These are phyloP conservation scores for Phytophthora chlamydospora DNA, from an alignment of 352 stramenopile species.

Conservation along the genomic window DNA sequence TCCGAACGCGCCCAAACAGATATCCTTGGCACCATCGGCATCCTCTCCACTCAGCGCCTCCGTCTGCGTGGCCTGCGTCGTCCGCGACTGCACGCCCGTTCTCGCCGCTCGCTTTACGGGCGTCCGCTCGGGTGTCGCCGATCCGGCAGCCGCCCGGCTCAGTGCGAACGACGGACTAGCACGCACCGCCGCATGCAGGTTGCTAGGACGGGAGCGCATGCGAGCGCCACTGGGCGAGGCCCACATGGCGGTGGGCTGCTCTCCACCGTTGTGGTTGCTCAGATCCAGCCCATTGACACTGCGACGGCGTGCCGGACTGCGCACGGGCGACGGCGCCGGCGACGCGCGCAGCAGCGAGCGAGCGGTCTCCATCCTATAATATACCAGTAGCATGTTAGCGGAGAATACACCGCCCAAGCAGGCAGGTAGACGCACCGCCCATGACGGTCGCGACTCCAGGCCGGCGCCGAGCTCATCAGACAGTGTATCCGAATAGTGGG, in stretches of 20 bases:
- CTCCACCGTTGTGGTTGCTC: background rate
- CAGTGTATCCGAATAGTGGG: no score
- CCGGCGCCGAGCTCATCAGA: constrained; percentile 11
- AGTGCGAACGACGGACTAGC: constrained; percentile 44
- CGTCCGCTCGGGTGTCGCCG: constrained; percentile 9
- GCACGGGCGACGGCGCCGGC: constrained; percentile 15
- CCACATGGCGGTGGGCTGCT: constrained; percentile 27
- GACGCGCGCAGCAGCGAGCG: constrained; percentile 33
- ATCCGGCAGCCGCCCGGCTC: constrained; percentile 16
- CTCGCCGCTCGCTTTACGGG: constrained; percentile 6
- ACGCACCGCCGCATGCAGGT: constrained; percentile 43
- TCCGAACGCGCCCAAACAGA: constrained; percentile 52
- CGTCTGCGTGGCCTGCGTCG: constrained; percentile 39
- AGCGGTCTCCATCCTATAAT: constrained; percentile 33
- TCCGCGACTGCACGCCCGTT: constrained; percentile 15
- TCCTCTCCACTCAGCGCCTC: background rate
- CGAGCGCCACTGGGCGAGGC: constrained; percentile 49
- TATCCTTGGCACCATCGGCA: background rate
- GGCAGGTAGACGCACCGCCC: constrained; percentile 22
- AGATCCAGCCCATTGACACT: background rate
- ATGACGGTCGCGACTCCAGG: constrained; percentile 29
- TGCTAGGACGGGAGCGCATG: constrained; percentile 49
- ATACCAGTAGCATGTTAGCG: no score
- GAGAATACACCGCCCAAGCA: no score
- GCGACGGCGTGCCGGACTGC: background rate